Evolutionary conservation across 1,284 basidiomycete genomes (phyloP), one percentile per base, ranked within the genome.

Genomic region (Calocybe gambosa): DNA sequence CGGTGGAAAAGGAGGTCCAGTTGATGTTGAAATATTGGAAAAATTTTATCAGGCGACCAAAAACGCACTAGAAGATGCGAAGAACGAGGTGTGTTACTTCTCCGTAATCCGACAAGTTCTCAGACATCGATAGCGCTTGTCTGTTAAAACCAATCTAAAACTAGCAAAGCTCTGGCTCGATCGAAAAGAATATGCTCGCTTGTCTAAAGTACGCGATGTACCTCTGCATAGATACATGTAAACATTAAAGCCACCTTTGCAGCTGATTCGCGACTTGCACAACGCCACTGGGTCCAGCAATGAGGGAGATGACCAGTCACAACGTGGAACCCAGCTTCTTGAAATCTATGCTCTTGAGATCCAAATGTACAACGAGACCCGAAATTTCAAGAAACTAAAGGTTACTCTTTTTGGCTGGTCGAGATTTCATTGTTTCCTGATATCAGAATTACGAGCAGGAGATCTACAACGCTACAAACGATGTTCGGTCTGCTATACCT

Each of bases 331-430:
- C 1, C 89, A 93, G 57, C 73, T 99, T 13, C 78, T 99, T n/a
- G 96, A 99, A 67, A 91, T 99, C 39, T 97, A 97, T 60, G 94
- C 96, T 0, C 81, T 98, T 39, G 95, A 99, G 66, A 99, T 99
- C 46, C 95, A 98, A 62, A 99, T 99, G 96, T 93, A 98, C 68
- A 94, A 93, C 57, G 93, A 97, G 66, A 89, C 85, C 55, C 84
- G 88, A 58, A 96, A 99, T 63, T 88, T 85, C 68, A 93, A 94
- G 70, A 97, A 96, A 65, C 76, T 98, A 43, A 96, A 98, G 75
- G 92, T 86, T 8, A 51, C 47, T 35, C 10, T 29, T 15, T 29
- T 21, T 12, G 10, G 43, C n/a, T 3, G n/a, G 15, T 3, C 3
- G 15, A 16, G 10, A 3, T 3, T 31, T 42, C 31, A 38, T 16